Evolutionary conservation across 805 yeast genomes (phyloP).

Genomic region (Metschnikowia cerradonensis): DNA sequence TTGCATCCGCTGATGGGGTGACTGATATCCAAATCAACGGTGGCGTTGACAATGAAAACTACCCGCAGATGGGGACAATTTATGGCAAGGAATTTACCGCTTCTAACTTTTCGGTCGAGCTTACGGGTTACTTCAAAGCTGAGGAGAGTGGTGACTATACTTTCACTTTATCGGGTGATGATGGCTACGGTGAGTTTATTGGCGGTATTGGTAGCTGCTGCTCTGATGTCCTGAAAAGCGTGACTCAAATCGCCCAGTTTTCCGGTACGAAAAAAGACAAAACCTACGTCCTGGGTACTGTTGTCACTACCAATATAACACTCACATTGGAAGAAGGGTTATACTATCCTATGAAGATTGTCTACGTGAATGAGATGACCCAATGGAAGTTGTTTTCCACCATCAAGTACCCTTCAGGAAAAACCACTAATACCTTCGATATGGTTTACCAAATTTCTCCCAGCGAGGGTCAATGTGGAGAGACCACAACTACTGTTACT

Average conservation of each 20-base stretch:
- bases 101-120: constrained; percentile 2
- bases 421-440: neutral
- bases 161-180: constrained; percentile 6
- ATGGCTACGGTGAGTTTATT: constrained; percentile 6
- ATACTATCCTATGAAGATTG: constrained; percentile 8
- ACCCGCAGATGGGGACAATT: constrained; percentile 1
- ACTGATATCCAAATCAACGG: neutral
- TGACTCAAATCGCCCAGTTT: neutral
- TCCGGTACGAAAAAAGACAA: neutral
- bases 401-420: neutral
- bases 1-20: neutral
- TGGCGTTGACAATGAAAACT: neutral
- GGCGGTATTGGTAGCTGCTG: constrained; percentile 7
- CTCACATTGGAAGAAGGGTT: neutral
- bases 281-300: neutral
- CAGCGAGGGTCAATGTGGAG: neutral
- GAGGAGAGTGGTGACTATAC: constrained; percentile 3
- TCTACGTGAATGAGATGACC: constrained; percentile 5
- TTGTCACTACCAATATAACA: neutral
- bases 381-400: constrained; percentile 1
- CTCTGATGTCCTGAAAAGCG: neutral
- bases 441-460: neutral
- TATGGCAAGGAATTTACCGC: constrained; percentile 3
- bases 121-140: constrained; percentile 5
- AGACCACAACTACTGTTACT: neutral